These are phyloP conservation scores for Podaxis rugospora DNA, from an alignment of 768 basidiomycete species.

Conservation along the genomic window DNA sequence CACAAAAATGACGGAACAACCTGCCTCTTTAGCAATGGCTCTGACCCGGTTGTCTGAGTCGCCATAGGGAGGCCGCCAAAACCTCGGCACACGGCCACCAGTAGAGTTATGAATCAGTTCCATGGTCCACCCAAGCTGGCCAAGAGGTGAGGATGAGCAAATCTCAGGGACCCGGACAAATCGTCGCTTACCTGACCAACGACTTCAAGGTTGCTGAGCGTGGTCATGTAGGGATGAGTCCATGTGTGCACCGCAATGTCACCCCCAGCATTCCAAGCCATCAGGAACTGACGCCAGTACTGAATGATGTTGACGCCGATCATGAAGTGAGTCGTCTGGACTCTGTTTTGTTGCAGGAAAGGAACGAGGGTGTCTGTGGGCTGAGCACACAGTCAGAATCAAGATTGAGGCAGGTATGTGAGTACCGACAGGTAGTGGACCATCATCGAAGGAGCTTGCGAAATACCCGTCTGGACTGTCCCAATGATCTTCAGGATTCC, in stretches of 20 bases:
- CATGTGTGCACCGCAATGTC: slow-evolving; percentile 60
- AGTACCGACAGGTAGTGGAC: slow-evolving; percentile 47
- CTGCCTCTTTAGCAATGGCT: slow-evolving; percentile 78
- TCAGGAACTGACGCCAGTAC: slow-evolving; percentile 51
- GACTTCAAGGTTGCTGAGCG: slow-evolving; percentile 62
- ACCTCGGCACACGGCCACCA: slow-evolving; percentile 63
- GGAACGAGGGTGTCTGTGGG: slow-evolving; percentile 46
- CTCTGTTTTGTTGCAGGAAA: slow-evolving; percentile 63
- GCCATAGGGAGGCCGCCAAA: slow-evolving; percentile 89
- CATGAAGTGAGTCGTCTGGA: slow-evolving; percentile 83
- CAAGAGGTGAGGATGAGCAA: not conserved
- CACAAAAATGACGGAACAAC: not conserved
- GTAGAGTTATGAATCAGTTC: slow-evolving; percentile 77
- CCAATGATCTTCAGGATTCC: slow-evolving; percentile 59
- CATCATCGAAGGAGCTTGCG: slow-evolving; percentile 76
- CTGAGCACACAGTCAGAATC: slow-evolving; percentile 19
- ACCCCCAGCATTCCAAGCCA: slow-evolving; percentile 41
- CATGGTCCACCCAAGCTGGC: slow-evolving; percentile 73
- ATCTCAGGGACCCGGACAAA: not conserved
- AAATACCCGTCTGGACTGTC: slow-evolving; percentile 70
- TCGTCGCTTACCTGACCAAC: slow-evolving; percentile 49
- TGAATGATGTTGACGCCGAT: slow-evolving; percentile 75
- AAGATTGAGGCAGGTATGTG: not conserved
- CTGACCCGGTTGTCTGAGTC: slow-evolving; percentile 81
- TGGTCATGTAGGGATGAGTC: slow-evolving; percentile 81